Conservation (phyloP, 164 flowering plant species). For the Saururus chinensis region DNA sequence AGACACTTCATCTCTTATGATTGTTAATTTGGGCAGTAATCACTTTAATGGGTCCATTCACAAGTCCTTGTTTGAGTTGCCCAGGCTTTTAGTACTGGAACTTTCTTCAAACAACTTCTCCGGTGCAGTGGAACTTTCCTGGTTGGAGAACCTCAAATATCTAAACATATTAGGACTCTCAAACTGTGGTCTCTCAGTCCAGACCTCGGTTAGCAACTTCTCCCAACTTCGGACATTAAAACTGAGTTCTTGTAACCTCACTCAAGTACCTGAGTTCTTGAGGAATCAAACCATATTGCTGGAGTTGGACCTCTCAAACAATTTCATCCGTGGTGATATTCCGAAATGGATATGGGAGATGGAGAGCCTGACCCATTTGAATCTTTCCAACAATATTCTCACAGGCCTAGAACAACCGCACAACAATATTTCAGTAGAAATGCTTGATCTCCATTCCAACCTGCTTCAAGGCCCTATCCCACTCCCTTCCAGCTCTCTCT, state of each 20-base stretch:
- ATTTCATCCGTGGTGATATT: constrained; percentile 25
- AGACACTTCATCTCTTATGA: constrained; percentile 9
- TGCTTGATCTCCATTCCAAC: constrained; percentile 40
- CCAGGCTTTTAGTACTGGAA: constrained; percentile 8
- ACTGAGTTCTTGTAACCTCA: constrained; percentile 34
- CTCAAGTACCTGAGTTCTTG: constrained; percentile 21
- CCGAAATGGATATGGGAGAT: constrained; percentile 37
- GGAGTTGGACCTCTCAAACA: constrained; percentile 35
- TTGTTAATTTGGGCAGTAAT: constrained; percentile 17
- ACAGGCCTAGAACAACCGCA: constrained; percentile 8
- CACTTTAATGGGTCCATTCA: constrained; percentile 27
- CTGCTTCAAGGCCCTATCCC: constrained; percentile 25
- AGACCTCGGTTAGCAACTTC: neutral
- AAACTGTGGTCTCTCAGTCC: constrained; percentile 10
- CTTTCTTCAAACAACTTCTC: constrained; percentile 32
- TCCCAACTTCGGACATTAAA: constrained; percentile 21
- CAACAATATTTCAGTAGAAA: neutral
- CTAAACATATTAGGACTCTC: constrained; percentile 27
- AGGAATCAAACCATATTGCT: constrained; percentile 16
- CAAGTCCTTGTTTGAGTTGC: constrained; percentile 13
- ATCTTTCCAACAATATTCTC: constrained; percentile 34
- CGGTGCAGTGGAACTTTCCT: constrained; percentile 9
- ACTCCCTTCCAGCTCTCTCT: constrained; percentile 12
- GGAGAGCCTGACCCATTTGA: constrained; percentile 8
- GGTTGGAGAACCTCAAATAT: constrained; percentile 8